phyloP scores from a whole-genome alignment of 1,284 basidiomycete genomes.

The Athelia sp. region DNA sequence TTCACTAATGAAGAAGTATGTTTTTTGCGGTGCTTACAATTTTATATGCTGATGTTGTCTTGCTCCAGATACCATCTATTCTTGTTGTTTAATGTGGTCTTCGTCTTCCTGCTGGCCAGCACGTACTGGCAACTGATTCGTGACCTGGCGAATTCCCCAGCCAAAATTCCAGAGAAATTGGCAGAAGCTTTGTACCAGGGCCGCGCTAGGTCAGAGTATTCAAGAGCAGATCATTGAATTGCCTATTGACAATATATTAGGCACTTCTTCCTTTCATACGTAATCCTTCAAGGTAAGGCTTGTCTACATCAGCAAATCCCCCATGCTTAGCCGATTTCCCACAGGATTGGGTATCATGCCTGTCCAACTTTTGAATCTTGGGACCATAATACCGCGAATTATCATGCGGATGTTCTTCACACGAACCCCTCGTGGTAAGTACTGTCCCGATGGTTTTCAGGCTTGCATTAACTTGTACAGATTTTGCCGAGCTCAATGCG shows the following conservation, averaged over 20 bases:
- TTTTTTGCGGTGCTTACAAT: conserved; percentile 6
- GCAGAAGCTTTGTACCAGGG: conserved; percentile 76
- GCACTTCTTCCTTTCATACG: conserved; percentile 95
- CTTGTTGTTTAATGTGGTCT: conserved; percentile 90
- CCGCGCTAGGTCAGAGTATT: conserved; percentile 49
- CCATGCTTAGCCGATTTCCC: conserved; percentile 6
- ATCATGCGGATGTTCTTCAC: conserved; percentile 73
- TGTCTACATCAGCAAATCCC: background rate
- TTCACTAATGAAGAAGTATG: conserved; percentile 86
- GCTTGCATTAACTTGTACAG: conserved; percentile 31
- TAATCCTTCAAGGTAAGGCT: conserved; percentile 80
- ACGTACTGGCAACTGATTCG: conserved; percentile 88
- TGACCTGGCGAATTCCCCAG: conserved; percentile 84
- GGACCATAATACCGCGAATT: conserved; percentile 73
- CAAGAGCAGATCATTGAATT: background rate
- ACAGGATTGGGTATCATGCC: conserved; percentile 91
- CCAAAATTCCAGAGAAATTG: conserved; percentile 86
- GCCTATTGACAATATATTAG: conserved; percentile 31
- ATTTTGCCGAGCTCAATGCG: conserved; percentile 94
- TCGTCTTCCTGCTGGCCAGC: conserved; percentile 89
- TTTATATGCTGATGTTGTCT: conserved; percentile 5
- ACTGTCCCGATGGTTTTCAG: background rate
- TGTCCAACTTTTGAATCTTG: conserved; percentile 86
- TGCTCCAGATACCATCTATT: conserved; percentile 83
- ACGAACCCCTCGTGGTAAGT: conserved; percentile 78